These are phyloP conservation scores for Cryptosporidium xiaoi DNA, from an alignment of 169 alveolate genomes.

Conservation along the genomic window DNA sequence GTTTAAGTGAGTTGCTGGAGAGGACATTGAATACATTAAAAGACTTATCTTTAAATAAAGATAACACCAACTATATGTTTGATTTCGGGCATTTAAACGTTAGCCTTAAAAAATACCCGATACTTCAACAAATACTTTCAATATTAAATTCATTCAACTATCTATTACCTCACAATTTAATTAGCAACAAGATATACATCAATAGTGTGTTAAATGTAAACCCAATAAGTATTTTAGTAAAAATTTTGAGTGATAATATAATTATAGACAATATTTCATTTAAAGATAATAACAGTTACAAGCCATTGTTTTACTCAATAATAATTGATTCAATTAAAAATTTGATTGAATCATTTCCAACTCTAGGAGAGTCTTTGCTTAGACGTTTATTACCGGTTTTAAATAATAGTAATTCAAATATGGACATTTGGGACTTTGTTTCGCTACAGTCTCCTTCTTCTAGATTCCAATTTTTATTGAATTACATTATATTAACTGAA, in stretches of 20 bases:
- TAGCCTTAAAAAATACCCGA: constrained; percentile 3
- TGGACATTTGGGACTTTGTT: constrained; percentile 51
- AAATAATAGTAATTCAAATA: not conserved
- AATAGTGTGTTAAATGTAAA: constrained; percentile 1
- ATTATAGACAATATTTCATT: constrained; percentile 7
- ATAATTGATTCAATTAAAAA: constrained; percentile 1
- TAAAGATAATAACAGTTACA: not conserved
- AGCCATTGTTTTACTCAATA: constrained; percentile 3
- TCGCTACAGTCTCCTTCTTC: constrained; percentile 64
- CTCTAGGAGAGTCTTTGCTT: not conserved
- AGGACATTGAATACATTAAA: too few relatives aligned
- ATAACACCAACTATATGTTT: not conserved
- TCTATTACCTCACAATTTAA: constrained; percentile 22
- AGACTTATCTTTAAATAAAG: too few relatives aligned
- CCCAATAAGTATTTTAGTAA: constrained; percentile 22
- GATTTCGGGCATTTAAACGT: not conserved
- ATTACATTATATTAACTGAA: constrained; percentile 5
- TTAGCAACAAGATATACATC: not conserved
- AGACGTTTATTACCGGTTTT: not conserved
- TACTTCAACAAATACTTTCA: constrained; percentile 37
- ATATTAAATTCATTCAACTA: constrained; percentile 2
- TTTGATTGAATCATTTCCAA: not conserved
- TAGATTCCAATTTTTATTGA: constrained; percentile 17
- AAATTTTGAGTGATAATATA: constrained; percentile 38
- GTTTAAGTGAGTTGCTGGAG: too few relatives aligned